Base-by-base conservation (phyloP, 805 yeast genomes). In the Myxozyma sirexii region DNA sequence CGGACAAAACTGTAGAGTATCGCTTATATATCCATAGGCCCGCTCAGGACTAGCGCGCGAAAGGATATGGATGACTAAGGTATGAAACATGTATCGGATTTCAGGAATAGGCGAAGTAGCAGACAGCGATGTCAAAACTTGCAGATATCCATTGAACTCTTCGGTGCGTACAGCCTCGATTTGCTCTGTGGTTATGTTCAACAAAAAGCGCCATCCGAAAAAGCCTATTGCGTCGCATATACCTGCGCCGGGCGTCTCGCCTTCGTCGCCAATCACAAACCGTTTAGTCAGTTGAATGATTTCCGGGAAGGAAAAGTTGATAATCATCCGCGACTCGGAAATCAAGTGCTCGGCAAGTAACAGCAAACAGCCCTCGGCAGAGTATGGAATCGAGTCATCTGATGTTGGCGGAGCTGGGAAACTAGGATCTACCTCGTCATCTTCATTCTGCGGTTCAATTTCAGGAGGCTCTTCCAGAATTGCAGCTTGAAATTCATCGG, bases 1-100 rank as follows among this genome's bases (percentile, higher is more conserved):
- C 1, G 94, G 92, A 68, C 93, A 87, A 53, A 81, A 77, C 29
- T 77, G 75, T 52, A 93, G 76, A 0, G 90, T 79, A 68, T 89
- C 90, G 24, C 78, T 69, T 15, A 90, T 75, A 69, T 87, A 88
- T 2, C 76, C 75, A 72, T 83, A 89, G 0, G 87, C 74, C 12
- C 78, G 72, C 0, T 76, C 75, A 60, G 88, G 89, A 0, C 85
- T 82, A 33, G 84, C 72, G 21, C 80, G 70, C 7, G 87, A 80
- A 65, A 93, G 74, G 1, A 89, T 68, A 65, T 84, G 84, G 1
- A 88, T 84, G 37, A 90, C 72, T 44, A 89, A 75, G 0, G 92
- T 85, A 67, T 84, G 82, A 10, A 80, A 76, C 31, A 83, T 75
- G 64, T 72, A 69, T 65, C 81, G 71, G 49, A 71, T 69, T 39